A percentile compares a stretch with the other conserved stretches of the same genome.
Conservation (phyloP, 495 filamentous ascomycete genomes). For the Hyphodiscus hymeniophilus region DNA sequence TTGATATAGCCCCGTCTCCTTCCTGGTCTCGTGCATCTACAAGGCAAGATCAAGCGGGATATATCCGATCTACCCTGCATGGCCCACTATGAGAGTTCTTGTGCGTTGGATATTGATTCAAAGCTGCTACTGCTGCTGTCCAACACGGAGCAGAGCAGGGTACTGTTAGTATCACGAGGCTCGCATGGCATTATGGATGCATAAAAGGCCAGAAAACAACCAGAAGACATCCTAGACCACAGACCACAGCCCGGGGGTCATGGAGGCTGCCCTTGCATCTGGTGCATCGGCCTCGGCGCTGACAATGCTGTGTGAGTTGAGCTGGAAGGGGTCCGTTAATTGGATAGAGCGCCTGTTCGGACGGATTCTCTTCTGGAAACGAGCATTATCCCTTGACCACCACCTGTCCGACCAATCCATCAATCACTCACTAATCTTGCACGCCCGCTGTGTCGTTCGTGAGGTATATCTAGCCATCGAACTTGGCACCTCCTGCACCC, state of each 20-base stretch:
- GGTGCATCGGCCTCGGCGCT: background rate
- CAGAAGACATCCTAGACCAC: background rate
- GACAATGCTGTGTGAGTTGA: background rate
- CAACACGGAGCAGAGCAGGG: background rate
- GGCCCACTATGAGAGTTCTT: too few species aligned
- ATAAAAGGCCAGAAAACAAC: background rate
- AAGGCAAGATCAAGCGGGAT: too few species aligned
- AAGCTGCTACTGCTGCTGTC: too few species aligned
- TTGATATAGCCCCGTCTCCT: too few species aligned
- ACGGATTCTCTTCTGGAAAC: background rate
- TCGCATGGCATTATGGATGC: background rate
- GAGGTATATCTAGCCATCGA: conserved; percentile 14
- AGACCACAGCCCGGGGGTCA: background rate
- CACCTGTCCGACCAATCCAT: too few species aligned
- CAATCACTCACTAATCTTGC: too few species aligned
- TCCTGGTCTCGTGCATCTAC: too few species aligned
- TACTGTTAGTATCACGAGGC: background rate
- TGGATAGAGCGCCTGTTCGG: background rate
- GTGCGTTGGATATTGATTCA: too few species aligned
- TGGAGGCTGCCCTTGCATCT: background rate
- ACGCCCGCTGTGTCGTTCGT: conserved; percentile 1
- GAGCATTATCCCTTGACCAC: background rate
- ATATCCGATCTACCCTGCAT: too few species aligned
- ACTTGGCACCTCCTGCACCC: background rate
- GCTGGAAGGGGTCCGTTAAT: background rate